These are phyloP conservation scores for Rhodotorula toruloides DNA, from an alignment of 768 basidiomycete species.

Conservation along the genomic window DNA sequence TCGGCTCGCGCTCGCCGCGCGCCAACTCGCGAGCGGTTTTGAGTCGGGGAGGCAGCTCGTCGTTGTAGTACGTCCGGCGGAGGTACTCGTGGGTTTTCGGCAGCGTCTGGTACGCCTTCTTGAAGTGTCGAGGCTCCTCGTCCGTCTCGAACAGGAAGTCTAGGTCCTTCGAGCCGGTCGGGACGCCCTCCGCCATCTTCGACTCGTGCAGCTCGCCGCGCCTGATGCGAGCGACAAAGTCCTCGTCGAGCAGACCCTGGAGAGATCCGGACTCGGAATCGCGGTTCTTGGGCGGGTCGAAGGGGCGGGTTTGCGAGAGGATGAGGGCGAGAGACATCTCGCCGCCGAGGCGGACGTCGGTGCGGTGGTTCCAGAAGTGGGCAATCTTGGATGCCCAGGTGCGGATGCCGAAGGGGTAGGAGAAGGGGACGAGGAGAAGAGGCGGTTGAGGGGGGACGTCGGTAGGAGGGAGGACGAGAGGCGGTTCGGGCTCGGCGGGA, in stretches of 20 bases:
- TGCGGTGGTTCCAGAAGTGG: slow-evolving; percentile 83
- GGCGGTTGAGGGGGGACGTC: slow-evolving; percentile 70
- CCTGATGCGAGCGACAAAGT: slow-evolving; percentile 55
- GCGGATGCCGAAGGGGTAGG: slow-evolving; percentile 40
- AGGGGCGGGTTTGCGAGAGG: slow-evolving; percentile 58
- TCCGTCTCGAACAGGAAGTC: slow-evolving; percentile 34
- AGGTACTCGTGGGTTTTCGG: slow-evolving; percentile 49
- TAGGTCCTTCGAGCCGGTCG: slow-evolving; percentile 37
- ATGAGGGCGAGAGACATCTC: slow-evolving; percentile 75
- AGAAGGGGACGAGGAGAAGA: slow-evolving; percentile 52
- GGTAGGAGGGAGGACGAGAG: slow-evolving; percentile 52
- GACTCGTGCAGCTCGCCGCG: slow-evolving; percentile 18
- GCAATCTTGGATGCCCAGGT: slow-evolving; percentile 48
- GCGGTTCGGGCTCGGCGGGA: slow-evolving; percentile 33
- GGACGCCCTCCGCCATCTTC: slow-evolving; percentile 15
- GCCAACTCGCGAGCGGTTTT: slow-evolving; percentile 68
- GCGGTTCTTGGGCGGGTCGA: slow-evolving; percentile 56
- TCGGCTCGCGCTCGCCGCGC: slow-evolving; percentile 66
- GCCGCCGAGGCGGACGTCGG: slow-evolving; percentile 71
- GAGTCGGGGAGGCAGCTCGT: slow-evolving; percentile 62
- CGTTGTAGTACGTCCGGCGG: slow-evolving; percentile 70
- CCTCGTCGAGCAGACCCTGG: slow-evolving; percentile 52
- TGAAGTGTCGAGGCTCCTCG: slow-evolving; percentile 32
- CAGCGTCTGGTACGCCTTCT: slow-evolving; percentile 28
- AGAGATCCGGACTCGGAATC: slow-evolving; percentile 43